Base-by-base conservation (phyloP, 2,329 filamentous ascomycete genomes). In the Fusarium luffae region DNA sequence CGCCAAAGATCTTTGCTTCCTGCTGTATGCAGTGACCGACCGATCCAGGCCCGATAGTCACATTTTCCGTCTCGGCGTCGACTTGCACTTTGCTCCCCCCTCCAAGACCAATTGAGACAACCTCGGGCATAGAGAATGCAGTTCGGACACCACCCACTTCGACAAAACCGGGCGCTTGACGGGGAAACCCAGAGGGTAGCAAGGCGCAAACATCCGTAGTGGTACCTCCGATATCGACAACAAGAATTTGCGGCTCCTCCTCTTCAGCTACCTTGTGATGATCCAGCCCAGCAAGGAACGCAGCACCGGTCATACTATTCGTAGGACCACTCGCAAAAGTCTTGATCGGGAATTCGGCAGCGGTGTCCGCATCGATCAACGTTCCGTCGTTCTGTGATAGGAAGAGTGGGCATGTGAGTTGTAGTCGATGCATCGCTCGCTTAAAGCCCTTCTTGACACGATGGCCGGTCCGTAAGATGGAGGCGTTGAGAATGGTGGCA, bases 211-310 rank as follows among this genome's bases (percentile, higher is more conserved):
- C 84, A 74, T 90, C 88, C 4, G 86, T 87, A 0, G 87, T 90
- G 0, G 88, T 90, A 18, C 88, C 88, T 10, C 88, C 88, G 28
- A 90, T 83, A 69, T 90, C 88, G 4, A 89, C 82, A 0, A 88
- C 86, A 44, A 89, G 69, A 1, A 82, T 50, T 40, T 81, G 79
- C 2, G 78, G 77, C 23, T 76, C 69, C 16, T 32, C 54, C 19
- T 75, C 69, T 12, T 30, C 54, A 0, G 27, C 27, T 3, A 65
- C 50, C 43, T 67, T 68, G 32, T 79, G 78, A 25, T 80, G 78
- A 25, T 84, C 82, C 52, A 84, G 76, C 0, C 82, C 82, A n/a
- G 84, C 83, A 2, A 89, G 78, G 59, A 87, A 86, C 1, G 85
- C 86, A 6, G 85, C 85, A 5, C 85, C 85, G 28, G 82, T 84